phyloP scores from a whole-genome alignment of 805 yeast species.

The Pichia californica region DNA sequence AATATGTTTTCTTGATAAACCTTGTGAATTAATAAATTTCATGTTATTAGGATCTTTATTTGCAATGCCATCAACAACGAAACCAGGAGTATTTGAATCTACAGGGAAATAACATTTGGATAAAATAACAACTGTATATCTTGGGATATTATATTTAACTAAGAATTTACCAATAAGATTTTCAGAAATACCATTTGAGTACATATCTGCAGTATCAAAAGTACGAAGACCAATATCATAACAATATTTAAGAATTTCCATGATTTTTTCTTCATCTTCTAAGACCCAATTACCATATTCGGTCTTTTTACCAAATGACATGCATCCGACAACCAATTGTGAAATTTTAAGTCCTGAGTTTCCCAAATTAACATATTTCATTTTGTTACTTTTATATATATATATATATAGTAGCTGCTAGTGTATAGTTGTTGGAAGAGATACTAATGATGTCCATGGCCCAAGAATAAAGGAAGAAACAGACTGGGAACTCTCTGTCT shows the following conservation, averaged over 20 bases:
- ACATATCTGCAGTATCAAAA: conserved; percentile 37
- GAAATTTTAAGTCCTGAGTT: conserved; percentile 33
- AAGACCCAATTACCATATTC: conserved; percentile 38
- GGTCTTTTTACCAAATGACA: conserved; percentile 29
- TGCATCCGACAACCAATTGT: conserved; percentile 32
- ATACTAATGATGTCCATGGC: no score
- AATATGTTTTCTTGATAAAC: conserved; percentile 42
- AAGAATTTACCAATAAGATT: conserved; percentile 23
- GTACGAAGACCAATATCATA: conserved; percentile 38
- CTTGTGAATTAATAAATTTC: conserved; percentile 28
- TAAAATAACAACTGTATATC: conserved; percentile 26
- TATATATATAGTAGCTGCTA: no score
- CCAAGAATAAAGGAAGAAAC: no score
- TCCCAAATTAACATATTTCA: conserved; percentile 19
- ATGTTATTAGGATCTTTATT: conserved; percentile 5
- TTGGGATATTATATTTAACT: conserved; percentile 23
- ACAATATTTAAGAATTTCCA: conserved; percentile 34
- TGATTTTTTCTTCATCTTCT: conserved; percentile 40
- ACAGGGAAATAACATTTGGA: conserved; percentile 19
- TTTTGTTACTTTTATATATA: not conserved
- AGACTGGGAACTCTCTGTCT: no score
- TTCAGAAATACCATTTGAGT: conserved; percentile 26
- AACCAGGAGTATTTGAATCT: conserved; percentile 9
- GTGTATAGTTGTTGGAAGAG: no score
- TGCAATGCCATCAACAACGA: not conserved